Conservation (phyloP, 1,284 basidiomycete genomes). For the Amylostereum chailletii region DNA sequence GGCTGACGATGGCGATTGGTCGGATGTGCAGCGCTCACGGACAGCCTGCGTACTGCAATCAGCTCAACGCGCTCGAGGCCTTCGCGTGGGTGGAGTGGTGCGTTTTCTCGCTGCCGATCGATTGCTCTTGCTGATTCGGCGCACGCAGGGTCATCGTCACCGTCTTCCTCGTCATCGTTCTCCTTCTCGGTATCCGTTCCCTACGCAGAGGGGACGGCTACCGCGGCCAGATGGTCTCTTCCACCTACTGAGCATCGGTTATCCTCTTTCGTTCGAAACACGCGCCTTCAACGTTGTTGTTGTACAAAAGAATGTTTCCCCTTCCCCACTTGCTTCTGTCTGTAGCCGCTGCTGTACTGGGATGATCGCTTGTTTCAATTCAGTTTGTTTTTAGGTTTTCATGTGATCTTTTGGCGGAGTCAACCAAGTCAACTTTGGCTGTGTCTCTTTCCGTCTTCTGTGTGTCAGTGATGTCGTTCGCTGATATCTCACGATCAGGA, state of each 20-base stretch:
- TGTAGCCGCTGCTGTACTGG: too few relatives aligned
- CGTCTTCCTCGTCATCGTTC: constrained; percentile 39
- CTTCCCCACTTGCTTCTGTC: too few relatives aligned
- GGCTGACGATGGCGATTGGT: too few relatives aligned
- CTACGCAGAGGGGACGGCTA: constrained; percentile 50
- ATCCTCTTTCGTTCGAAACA: not conserved
- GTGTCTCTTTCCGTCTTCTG: too few relatives aligned
- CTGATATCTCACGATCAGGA: too few relatives aligned
- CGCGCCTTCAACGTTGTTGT: not conserved
- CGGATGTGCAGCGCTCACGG: not conserved
- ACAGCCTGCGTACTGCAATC: constrained; percentile 39
- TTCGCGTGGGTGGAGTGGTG: constrained; percentile 60
- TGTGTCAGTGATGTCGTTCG: too few relatives aligned
- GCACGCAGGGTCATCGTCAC: constrained; percentile 45
- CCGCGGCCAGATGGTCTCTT: constrained; percentile 35
- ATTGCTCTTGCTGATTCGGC: constrained; percentile 1
- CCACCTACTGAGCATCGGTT: not conserved
- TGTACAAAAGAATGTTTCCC: too few relatives aligned
- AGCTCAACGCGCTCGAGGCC: constrained; percentile 35
- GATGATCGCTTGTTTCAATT: too few relatives aligned
- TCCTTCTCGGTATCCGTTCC: constrained; percentile 42
- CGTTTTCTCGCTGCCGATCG: constrained; percentile 13
- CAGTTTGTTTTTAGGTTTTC: too few relatives aligned
- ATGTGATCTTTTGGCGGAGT: too few relatives aligned
- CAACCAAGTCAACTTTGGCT: too few relatives aligned